Base-by-base conservation (phyloP, 2,329 filamentous ascomycete species). In the Hypoxylon rubiginosum region DNA sequence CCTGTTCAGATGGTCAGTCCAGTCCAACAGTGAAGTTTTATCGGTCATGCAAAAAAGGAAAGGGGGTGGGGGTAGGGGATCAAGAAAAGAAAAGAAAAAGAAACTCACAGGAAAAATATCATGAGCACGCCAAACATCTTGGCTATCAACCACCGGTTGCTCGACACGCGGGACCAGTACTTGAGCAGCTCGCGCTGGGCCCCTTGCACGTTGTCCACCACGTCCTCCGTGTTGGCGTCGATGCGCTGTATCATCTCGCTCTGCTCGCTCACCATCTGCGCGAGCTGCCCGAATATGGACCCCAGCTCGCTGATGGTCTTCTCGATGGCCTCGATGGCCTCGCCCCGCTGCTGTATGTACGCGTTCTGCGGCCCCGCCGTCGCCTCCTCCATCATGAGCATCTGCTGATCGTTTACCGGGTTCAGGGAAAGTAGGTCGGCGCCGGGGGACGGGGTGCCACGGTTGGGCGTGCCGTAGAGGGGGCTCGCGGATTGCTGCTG, bases 181-280 rank as follows among this genome's bases (percentile, higher is more conserved):
- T 97, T 97, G 82, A 99, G 88, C 75, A 99, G 79, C 80, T 99
- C 95, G 68, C 94, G 87, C 78, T 99, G 96, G 5, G 96, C 96
- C 17, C 96, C 96, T 76, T 97, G 89, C n/a, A 99, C 95, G 74
- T 99, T 99, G 76, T 98, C 95, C 58, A 99, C 95, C 5, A 99
- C 93, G 73, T 97, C 94, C 76, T 99, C 96, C 1, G 95, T 97
- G 79, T 98, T 97, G 70, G 95, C 95, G 75, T 98, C 95, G 76
- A 97, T 97, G 53, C 95, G 87, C 80, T 98, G 93, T 71, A 99
- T 97, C 91, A 97, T 97, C 80, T 78, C 96, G 67, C 92, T 93
- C 81, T 99, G 96, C 79, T 99, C 95, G 59, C 92, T 93, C 30
- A 99, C 96, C 96, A 99, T 98, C 71, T 93, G 90, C 36, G 96